Percentiles rank a stretch among this genome's conserved stretches.
These are phyloP conservation scores for Lachancea dasiensis DNA, from an alignment of 805 yeast species.

Conservation along the genomic window DNA sequence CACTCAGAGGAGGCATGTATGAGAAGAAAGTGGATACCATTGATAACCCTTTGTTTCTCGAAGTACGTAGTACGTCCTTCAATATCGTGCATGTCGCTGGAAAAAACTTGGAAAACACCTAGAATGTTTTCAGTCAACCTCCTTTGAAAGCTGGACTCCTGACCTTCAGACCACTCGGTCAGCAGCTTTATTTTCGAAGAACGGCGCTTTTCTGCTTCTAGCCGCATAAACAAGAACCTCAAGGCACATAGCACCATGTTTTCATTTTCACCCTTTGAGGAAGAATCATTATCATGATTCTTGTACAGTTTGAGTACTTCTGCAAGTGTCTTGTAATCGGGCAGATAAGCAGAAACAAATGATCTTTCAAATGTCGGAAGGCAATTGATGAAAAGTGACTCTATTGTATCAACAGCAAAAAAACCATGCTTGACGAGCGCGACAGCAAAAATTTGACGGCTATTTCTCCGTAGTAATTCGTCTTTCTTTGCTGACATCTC, in stretches of 20 bases:
- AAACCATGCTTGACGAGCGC: slow-evolving; percentile 30
- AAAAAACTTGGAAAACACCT: slow-evolving; percentile 71
- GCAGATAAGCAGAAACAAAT: slow-evolving; percentile 24
- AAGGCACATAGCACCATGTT: slow-evolving; percentile 24
- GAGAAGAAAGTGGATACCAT: slow-evolving; percentile 67
- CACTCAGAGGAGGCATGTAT: slow-evolving; percentile 43
- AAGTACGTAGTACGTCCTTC: slow-evolving; percentile 66
- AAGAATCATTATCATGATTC: slow-evolving; percentile 16
- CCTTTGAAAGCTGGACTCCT: slow-evolving; percentile 32
- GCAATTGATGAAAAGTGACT: slow-evolving; percentile 26
- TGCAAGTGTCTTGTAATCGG: slow-evolving; percentile 31
- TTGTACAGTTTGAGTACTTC: slow-evolving; percentile 29
- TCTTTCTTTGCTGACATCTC: slow-evolving; percentile 19
- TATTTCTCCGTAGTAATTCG: slow-evolving; percentile 24
- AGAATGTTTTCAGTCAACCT: slow-evolving; percentile 55
- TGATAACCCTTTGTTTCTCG: slow-evolving; percentile 63
- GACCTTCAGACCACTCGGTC: slow-evolving; percentile 22
- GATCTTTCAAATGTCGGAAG: slow-evolving; percentile 27
- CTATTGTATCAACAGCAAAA: slow-evolving; percentile 28
- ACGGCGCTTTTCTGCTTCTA: slow-evolving; percentile 24
- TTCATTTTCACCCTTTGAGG: slow-evolving; percentile 17
- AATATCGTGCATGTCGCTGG: slow-evolving; percentile 70
- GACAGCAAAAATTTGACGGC: slow-evolving; percentile 32
- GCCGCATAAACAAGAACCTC: slow-evolving; percentile 25
- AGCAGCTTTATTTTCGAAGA: slow-evolving; percentile 25